Evolutionary conservation across 768 basidiomycete genomes (phyloP).

Genomic region (Macrolepiota fuliginosa): DNA sequence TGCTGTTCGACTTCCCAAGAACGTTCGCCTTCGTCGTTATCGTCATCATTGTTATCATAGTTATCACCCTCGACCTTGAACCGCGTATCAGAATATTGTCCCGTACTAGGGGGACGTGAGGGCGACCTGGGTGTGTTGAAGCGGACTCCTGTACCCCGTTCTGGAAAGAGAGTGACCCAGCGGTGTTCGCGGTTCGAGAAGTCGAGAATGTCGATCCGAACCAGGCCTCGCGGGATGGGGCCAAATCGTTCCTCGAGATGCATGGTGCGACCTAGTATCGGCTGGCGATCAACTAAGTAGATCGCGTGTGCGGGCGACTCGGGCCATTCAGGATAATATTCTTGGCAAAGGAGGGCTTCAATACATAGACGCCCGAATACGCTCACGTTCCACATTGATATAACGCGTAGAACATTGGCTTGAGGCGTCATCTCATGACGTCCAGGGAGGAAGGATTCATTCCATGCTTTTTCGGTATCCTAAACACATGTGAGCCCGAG

Average conservation of each 20-base stretch:
- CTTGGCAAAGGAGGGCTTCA: conserved; percentile 16
- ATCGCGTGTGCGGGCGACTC: conserved; percentile 23
- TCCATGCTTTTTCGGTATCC: conserved; percentile 20
- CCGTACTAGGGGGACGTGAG: not conserved
- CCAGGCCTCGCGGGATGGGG: conserved; percentile 18
- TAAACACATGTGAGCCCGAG: not conserved
- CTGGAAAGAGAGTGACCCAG: conserved; percentile 3
- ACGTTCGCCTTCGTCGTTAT: not conserved
- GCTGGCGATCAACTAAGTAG: conserved; percentile 22
- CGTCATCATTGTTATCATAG: not conserved
- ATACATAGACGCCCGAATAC: not conserved
- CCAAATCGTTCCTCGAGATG: conserved; percentile 21
- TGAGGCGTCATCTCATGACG: conserved; percentile 18
- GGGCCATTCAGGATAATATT: conserved; percentile 19
- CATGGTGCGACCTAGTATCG: conserved; percentile 3
- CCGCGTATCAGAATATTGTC: not conserved
- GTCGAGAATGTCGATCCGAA: conserved; percentile 22
- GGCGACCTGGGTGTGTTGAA: not conserved
- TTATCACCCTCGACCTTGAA: not conserved
- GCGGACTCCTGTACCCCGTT: not conserved
- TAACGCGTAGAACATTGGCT: conserved; percentile 16
- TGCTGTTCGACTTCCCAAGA: not conserved
- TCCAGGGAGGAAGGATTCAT: conserved; percentile 1
- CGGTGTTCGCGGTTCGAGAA: conserved; percentile 1
- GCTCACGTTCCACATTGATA: conserved; percentile 13